Evolutionary conservation across 768 basidiomycete genomes (phyloP).

Genomic region (Kwoniella heveanensis): DNA sequence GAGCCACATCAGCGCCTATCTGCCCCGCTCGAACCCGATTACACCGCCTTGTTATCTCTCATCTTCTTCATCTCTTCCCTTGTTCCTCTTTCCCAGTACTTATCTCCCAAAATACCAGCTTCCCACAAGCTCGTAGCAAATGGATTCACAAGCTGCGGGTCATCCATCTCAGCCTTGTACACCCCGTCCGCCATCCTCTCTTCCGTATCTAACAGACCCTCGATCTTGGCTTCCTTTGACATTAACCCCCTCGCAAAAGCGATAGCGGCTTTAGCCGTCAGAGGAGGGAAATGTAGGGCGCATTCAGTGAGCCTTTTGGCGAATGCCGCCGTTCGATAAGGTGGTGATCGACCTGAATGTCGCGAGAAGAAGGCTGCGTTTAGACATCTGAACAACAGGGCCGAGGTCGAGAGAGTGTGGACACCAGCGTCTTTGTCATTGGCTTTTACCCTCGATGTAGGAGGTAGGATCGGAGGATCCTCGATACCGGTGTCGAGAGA

Average conservation of each 20-base stretch:
- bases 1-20: no score
- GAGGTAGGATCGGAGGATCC: constrained; percentile 56
- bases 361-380: constrained; percentile 75
- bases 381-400: constrained; percentile 82
- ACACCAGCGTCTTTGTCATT: constrained; percentile 19
- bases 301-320: constrained; percentile 84
- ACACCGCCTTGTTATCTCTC: constrained; percentile 31
- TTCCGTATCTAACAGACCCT: constrained; percentile 80
- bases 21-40: no score
- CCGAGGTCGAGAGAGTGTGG: constrained; percentile 51
- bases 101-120: constrained; percentile 64
- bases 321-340: constrained; percentile 83
- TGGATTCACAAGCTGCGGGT: constrained; percentile 63
- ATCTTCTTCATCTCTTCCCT: constrained; percentile 64
- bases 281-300: constrained; percentile 77
- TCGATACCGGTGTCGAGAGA: constrained; percentile 70
- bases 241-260: constrained; percentile 74
- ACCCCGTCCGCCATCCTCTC: constrained; percentile 82
- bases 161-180: constrained; percentile 81
- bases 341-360: constrained; percentile 59
- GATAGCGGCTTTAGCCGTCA: constrained; percentile 67
- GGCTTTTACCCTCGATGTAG: constrained; percentile 21
- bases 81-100: constrained; percentile 65
- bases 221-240: constrained; percentile 75
- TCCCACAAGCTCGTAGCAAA: constrained; percentile 89